phyloP scores from a whole-genome alignment of 164 flowering plant genomes.

The Echeveria elegans region DNA sequence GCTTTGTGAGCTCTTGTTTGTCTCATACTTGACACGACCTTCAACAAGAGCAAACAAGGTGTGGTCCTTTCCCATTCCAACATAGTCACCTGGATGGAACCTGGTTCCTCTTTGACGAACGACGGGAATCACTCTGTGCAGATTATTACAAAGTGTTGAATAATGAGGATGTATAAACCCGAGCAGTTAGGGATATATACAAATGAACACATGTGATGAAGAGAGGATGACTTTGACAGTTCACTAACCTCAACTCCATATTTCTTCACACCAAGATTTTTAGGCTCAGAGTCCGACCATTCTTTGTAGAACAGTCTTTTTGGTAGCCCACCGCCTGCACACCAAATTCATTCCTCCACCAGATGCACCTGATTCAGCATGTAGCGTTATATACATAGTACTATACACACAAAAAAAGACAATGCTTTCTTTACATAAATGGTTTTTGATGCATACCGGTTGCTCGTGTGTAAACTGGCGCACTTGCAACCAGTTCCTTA shows the following conservation, averaged over 20 bases:
- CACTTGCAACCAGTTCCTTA: slow-evolving; percentile 40
- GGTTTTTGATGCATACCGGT: slow-evolving; percentile 23
- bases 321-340: slow-evolving; percentile 93
- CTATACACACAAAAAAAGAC: not conserved
- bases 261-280: slow-evolving; percentile 88
- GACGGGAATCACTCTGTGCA: slow-evolving; percentile 83
- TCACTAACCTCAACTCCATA: slow-evolving; percentile 94
- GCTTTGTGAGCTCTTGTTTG: slow-evolving; percentile 58
- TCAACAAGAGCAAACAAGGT: slow-evolving; percentile 86
- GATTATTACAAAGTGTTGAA: not conserved
- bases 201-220: too few species aligned
- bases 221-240: slow-evolving; percentile 2
- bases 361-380: slow-evolving; percentile 34
- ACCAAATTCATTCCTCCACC: slow-evolving; percentile 58
- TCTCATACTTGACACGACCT: slow-evolving; percentile 77
- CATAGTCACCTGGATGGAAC: slow-evolving; percentile 92
- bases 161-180: not conserved
- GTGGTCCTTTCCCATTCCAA: slow-evolving; percentile 90
- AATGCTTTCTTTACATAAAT: not conserved
- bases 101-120: slow-evolving; percentile 91
- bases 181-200: not conserved
- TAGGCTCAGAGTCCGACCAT: slow-evolving; percentile 95
- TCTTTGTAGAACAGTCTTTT: slow-evolving; percentile 86
- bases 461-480: slow-evolving; percentile 34
- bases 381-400: not conserved